Evolutionary conservation across 2,329 filamentous ascomycete genomes (phyloP), one percentile per base, ranked within the genome.

Genomic region (Claviceps capensis): DNA sequence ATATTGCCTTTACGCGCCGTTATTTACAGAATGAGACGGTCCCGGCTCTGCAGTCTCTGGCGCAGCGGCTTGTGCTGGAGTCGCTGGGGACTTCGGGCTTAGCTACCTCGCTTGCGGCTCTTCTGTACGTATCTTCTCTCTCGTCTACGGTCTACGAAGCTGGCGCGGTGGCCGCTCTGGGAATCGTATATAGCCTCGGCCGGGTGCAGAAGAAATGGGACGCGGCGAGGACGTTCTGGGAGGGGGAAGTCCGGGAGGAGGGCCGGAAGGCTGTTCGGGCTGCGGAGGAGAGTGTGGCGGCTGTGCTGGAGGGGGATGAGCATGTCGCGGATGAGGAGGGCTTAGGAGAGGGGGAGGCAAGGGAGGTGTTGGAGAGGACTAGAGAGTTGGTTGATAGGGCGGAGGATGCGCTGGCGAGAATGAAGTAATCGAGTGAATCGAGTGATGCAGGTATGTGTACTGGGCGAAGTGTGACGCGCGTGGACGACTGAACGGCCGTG

Each of bases 41-140:
- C 2, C 83, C 84, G 2, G 79, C 82, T 1, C 71, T 90, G 3
- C 85, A 88, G 61, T 81, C 84, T 1, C 71, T 88, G 0, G 84
- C 85, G 1, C 85, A 90, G 65, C 79, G 76, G 52, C 77, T 90
- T 2, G 81, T 95, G 4, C 64, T 94, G 4, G 82, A 89, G 61
- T 86, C 86, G 0, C 69, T 88, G 0, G 84, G 82, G 50, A 88
- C 87, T 0, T 85, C 86, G 0, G 79, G 81, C 4, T 69, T 86
- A 3, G 77, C 78, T 1, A 70, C 69, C 0, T 72, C 73, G 0
- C 69, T 84, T 1, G 76, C 75, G 0, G 75, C 67, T 0, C 69
- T 84, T 9, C 69, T 78, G 2, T 83, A 83, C 59, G 58, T 80
- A 7, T 79, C 77, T 2, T 74, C 72, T 0, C 67, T 76, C 19